Base-by-base conservation (phyloP, 169 alveolate species). In the Theileria luwenshuni region DNA sequence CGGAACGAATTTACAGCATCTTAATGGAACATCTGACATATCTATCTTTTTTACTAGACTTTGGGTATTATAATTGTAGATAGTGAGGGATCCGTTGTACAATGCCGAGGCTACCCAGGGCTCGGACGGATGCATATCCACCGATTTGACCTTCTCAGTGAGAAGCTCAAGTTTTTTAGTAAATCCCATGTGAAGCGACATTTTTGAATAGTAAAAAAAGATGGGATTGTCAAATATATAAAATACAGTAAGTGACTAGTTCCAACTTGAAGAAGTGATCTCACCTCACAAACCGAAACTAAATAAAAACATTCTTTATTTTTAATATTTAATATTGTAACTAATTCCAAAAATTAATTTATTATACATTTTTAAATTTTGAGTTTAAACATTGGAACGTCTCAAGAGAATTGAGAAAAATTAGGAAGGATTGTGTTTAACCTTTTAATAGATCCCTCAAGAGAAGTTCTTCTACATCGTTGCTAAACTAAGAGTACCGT, bases 61-160 rank as follows among this genome's bases (percentile, higher is more conserved):
- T 91, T 97, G 97, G 54, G 94, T 93, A 49, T 70, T 77, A 81
- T 92, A 92, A 56, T 93, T 94, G 85, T 91, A 84, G 17, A 97
- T 93, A 12, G 96, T 86, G 21, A 95, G 87, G 52, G 93, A 89
- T 54, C 99, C 99, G 69, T 90, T 89, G 86, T 96, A 97, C 67
- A 95, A 86, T 17, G 98, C 98, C 21, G 98, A 94, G 7, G 95
- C 91, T 25, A 96, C 96, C 98, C 99, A 95, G 8, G 98, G 98
- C 68, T 94, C 96, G 3, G 94, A 81, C 7, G 98, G 97, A 77
- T 97, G 99, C 65, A 97, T 80, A 77, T 96, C 99, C 12, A 97
- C 98, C 65, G 95, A 91, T 90, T 97, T 97, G 38, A 97, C 99
- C 62, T 98, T 88, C 69, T 96, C 99, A 3, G 97, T 90, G 32